Evolutionary conservation across 1,284 basidiomycete genomes (phyloP).

Genomic region (Irpex rosettiformis): DNA sequence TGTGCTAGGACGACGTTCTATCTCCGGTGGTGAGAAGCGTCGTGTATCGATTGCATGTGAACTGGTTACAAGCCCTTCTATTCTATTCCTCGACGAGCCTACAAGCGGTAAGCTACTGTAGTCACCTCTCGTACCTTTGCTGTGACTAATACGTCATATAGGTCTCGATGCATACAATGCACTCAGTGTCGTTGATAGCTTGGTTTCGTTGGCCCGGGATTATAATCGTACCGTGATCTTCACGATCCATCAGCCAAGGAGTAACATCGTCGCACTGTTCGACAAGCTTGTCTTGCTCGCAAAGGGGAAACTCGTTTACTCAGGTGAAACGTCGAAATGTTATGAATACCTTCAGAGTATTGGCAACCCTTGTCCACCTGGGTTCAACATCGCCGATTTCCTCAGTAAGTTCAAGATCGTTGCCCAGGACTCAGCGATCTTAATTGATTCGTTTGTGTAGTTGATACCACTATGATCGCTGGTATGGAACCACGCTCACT

Average conservation of each 20-base stretch:
- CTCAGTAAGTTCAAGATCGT: slow-evolving; percentile 58
- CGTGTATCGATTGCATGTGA: slow-evolving; percentile 98
- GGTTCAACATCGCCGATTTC: slow-evolving; percentile 96
- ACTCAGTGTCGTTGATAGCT: slow-evolving; percentile 87
- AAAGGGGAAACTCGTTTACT: slow-evolving; percentile 81
- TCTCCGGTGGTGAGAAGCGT: slow-evolving; percentile 95
- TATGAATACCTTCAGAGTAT: slow-evolving; percentile 79
- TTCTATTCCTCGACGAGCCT: slow-evolving; percentile 95
- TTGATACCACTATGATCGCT: slow-evolving; percentile 86
- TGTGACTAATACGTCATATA: slow-evolving; percentile 24
- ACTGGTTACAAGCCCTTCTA: slow-evolving; percentile 92
- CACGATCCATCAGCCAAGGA: slow-evolving; percentile 96
- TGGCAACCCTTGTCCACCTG: slow-evolving; percentile 85
- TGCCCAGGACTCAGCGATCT: neutral
- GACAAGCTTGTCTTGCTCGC: slow-evolving; percentile 89
- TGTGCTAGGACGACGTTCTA: slow-evolving; percentile 82
- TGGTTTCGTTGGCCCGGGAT: slow-evolving; percentile 81
- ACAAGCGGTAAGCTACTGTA: slow-evolving; percentile 65
- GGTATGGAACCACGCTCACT: slow-evolving; percentile 42
- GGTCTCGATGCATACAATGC: slow-evolving; percentile 96
- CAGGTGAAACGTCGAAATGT: slow-evolving; percentile 72
- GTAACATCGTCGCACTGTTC: slow-evolving; percentile 94
- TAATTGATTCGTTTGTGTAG: slow-evolving; percentile 30
- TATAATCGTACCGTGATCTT: slow-evolving; percentile 97
- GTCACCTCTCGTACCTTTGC: neutral